Evolutionary conservation across 805 yeast genomes (phyloP).

Genomic region (Hanseniaspora lindneri): DNA sequence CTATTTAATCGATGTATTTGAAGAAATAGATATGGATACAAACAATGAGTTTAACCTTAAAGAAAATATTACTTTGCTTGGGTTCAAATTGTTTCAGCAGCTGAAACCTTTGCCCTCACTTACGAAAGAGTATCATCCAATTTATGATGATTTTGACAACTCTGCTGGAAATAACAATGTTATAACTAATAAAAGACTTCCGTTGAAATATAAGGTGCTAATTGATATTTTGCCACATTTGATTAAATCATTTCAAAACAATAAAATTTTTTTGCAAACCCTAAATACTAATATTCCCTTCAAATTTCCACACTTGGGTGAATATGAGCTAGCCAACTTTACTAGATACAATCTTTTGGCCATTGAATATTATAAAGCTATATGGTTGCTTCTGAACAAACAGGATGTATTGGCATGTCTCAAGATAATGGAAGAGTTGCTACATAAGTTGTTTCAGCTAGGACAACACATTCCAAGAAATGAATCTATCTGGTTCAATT

Average conservation of each 20-base stretch:
- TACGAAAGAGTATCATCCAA: background rate
- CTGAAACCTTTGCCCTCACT: constrained; percentile 3
- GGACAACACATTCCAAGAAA: background rate
- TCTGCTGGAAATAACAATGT: background rate
- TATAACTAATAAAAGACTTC: background rate
- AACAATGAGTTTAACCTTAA: constrained; percentile 1
- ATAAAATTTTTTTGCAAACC: constrained; percentile 5
- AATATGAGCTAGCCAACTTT: background rate
- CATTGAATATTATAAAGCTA: background rate
- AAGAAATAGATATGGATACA: constrained; percentile 5
- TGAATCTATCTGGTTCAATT: background rate
- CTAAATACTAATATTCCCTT: constrained; percentile 9
- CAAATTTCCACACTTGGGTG: constrained; percentile 7
- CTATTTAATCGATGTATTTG: constrained; percentile 1
- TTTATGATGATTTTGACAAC: constrained; percentile 4
- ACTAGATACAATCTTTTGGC: background rate
- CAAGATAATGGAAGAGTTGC: background rate
- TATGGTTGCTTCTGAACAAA: constrained; percentile 6
- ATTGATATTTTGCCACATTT: constrained; percentile 1
- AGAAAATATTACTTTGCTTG: constrained; percentile 7
- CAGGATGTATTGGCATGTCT: constrained; percentile 5
- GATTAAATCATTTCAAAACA: constrained; percentile 5
- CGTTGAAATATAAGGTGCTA: constrained; percentile 1
- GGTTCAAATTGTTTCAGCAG: constrained; percentile 1
- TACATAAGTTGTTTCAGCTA: background rate